These are phyloP conservation scores for Aspergillus pseudoviridinutans DNA, from an alignment of 2,329 filamentous ascomycete species.

Conservation along the genomic window DNA sequence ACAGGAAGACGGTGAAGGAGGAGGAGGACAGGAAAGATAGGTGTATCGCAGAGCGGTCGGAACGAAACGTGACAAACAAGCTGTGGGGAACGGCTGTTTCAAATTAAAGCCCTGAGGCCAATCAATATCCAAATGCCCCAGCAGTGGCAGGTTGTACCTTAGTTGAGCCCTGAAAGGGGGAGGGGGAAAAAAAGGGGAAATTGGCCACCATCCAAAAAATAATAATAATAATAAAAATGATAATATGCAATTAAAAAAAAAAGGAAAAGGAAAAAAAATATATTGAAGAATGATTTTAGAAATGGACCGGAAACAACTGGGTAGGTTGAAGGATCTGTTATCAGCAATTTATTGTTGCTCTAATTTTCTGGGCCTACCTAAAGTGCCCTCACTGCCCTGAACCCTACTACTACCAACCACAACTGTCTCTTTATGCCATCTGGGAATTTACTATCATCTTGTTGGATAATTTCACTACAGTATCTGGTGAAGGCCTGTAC, in stretches of 20 bases:
- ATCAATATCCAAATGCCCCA: not conserved
- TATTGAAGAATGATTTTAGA: not conserved
- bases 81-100: slow-evolving; percentile 33
- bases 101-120: slow-evolving; percentile 25
- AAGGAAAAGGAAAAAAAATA: not conserved
- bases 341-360: not conserved
- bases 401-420: too few species aligned
- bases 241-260: not conserved
- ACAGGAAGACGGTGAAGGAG: slow-evolving; percentile 18
- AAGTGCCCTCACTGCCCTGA: too few species aligned
- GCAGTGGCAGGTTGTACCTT: not conserved
- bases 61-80: slow-evolving; percentile 21
- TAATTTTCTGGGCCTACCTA: not conserved
- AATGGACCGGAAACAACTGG: not conserved
- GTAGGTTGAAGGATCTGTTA: not conserved
- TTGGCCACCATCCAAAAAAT: not conserved
- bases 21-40: slow-evolving; percentile 19
- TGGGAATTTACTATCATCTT: slow-evolving; percentile 5
- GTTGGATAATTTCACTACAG: slow-evolving; percentile 6
- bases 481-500: not conserved
- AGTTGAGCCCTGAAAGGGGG: slow-evolving; percentile 15
- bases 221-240: not conserved
- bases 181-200: slow-evolving; percentile 2
- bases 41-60: slow-evolving; percentile 19
- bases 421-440: slow-evolving; percentile 8